Evolutionary conservation across 345 rosid species (phyloP).

Genomic region (Syzygium aqueum): DNA sequence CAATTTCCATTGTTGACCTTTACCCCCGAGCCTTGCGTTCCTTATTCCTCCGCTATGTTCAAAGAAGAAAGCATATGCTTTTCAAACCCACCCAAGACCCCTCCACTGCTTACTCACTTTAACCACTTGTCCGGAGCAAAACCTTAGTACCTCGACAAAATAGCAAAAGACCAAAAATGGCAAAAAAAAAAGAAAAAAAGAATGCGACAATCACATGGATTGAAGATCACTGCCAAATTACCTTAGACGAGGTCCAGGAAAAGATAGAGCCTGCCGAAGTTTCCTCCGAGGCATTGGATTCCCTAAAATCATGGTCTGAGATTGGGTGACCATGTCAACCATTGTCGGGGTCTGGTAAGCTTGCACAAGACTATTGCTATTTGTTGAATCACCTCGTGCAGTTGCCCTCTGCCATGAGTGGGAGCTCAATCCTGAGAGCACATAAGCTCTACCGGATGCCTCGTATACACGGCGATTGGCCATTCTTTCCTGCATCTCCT

Average conservation of each 20-base stretch:
- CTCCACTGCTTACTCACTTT: not conserved
- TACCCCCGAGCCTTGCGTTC: not conserved
- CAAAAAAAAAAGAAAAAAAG: not conserved
- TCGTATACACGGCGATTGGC: slow-evolving; percentile 73
- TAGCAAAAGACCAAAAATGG: not conserved
- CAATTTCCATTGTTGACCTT: not conserved
- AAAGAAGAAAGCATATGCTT: not conserved
- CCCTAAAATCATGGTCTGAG: slow-evolving; percentile 65
- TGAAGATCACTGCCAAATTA: slow-evolving; percentile 8
- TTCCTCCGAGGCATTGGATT: slow-evolving; percentile 36
- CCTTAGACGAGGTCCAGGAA: slow-evolving; percentile 65
- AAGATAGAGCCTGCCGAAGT: slow-evolving; percentile 59
- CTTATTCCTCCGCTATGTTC: not conserved
- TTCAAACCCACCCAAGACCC: not conserved
- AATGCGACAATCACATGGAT: not conserved
- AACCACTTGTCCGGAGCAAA: not conserved
- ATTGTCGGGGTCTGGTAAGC: slow-evolving; percentile 89
- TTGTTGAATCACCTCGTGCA: slow-evolving; percentile 79
- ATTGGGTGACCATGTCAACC: slow-evolving; percentile 92
- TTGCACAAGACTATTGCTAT: slow-evolving; percentile 54
- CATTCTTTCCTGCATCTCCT: slow-evolving; percentile 94
- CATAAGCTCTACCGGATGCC: slow-evolving; percentile 83
- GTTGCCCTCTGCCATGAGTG: slow-evolving; percentile 99
- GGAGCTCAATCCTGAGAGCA: slow-evolving; percentile 90
- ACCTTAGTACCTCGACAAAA: not conserved